Evolutionary conservation across 2,329 filamentous ascomycete species (phyloP).

Genomic region (Neospermospora avenae): DNA sequence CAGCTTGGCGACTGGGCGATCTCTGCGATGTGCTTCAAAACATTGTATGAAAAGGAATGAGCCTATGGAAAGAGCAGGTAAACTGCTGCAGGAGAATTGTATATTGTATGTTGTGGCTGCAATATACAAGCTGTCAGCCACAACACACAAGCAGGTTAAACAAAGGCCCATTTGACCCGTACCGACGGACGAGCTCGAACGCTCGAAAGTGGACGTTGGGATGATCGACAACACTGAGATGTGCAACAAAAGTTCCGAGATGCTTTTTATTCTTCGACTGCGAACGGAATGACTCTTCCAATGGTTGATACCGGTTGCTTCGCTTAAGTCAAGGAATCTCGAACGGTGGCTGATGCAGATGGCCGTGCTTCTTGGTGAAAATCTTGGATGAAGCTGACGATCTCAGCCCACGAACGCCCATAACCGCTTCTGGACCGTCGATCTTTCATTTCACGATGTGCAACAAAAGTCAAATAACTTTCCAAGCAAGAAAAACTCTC

Average conservation of each 20-base stretch:
- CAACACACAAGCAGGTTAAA: background rate
- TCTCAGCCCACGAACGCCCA: background rate
- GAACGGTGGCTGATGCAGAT: slow-evolving; percentile 6
- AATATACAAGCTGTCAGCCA: background rate
- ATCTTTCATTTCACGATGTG: slow-evolving; percentile 7
- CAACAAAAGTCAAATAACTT: background rate
- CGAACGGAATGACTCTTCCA: too few relatives aligned
- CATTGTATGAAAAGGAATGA: background rate
- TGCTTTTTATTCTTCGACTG: background rate
- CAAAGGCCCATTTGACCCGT: background rate
- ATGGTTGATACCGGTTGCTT: background rate
- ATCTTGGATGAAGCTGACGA: background rate
- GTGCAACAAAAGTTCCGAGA: slow-evolving; percentile 2
- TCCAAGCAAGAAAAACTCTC: too few relatives aligned
- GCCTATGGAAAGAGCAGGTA: background rate
- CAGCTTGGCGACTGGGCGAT: slow-evolving; percentile 10
- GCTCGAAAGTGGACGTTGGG: background rate
- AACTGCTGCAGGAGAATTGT: background rate
- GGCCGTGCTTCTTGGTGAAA: background rate
- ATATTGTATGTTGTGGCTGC: background rate
- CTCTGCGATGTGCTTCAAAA: slow-evolving; percentile 2
- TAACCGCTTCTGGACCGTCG: slow-evolving; percentile 11
- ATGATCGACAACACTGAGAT: background rate
- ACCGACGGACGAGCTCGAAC: background rate
- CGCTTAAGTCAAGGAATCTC: background rate